Percentiles rank a stretch among this genome's conserved stretches.
These are phyloP conservation scores for Apiospora marii DNA, from an alignment of 2,329 filamentous ascomycete species.

Conservation along the genomic window DNA sequence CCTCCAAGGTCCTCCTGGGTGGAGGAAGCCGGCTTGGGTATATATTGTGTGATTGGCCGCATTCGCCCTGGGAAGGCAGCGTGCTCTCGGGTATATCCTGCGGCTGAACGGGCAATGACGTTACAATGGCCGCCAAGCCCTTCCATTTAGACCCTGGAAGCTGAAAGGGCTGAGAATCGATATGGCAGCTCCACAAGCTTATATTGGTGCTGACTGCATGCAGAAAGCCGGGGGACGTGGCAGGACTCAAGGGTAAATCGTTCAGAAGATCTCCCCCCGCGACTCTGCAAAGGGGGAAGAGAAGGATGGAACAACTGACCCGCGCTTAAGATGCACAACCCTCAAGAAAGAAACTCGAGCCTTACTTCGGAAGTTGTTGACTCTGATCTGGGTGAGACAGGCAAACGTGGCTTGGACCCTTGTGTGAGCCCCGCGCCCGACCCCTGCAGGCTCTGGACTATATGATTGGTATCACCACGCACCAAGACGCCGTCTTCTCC, in stretches of 20 bases:
- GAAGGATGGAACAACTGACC: background rate
- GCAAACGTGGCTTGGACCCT: slow-evolving; percentile 12
- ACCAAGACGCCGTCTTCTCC: background rate
- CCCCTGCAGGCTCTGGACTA: slow-evolving; percentile 11
- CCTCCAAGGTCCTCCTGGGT: background rate
- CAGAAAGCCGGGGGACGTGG: background rate
- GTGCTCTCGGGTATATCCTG: background rate
- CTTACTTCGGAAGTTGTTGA: background rate
- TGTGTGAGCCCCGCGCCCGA: background rate
- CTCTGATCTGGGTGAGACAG: background rate
- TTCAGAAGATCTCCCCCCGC: background rate
- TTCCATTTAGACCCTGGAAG: slow-evolving; percentile 1
- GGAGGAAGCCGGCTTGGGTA: slow-evolving; percentile 14
- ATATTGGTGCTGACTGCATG: background rate
- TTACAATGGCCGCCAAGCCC: slow-evolving; percentile 8
- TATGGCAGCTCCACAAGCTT: slow-evolving; percentile 1
- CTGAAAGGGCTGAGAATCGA: slow-evolving; percentile 1
- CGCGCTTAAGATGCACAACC: background rate
- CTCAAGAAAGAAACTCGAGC: background rate
- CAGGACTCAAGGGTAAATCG: background rate
- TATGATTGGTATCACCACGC: slow-evolving; percentile 13
- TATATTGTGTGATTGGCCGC: slow-evolving; percentile 20
- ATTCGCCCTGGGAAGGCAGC: background rate
- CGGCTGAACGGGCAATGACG: background rate
- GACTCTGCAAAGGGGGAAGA: background rate